These are phyloP conservation scores for Withania somnifera DNA, from an alignment of 305 asterid genomes.

Conservation along the genomic window DNA sequence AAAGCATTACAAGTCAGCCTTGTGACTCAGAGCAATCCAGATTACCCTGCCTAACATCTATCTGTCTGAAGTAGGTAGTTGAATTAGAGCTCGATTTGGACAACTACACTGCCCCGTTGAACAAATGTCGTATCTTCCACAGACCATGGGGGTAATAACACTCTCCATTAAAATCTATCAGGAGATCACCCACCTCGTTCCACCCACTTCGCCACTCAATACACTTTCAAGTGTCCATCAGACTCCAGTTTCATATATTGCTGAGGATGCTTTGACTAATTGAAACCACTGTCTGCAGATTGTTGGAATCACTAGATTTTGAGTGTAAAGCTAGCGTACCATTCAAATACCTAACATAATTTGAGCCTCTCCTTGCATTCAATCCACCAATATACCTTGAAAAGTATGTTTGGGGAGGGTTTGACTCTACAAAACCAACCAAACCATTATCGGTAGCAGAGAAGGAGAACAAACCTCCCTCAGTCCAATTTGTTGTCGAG, in stretches of 20 bases:
- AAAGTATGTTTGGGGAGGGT: slow-evolving; percentile 25
- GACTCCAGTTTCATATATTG: slow-evolving; percentile 24
- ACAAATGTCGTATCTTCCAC: slow-evolving; percentile 37
- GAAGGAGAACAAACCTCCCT: background rate
- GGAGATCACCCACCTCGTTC: slow-evolving; percentile 14
- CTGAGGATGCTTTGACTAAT: slow-evolving; percentile 12
- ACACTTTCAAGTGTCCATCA: slow-evolving; percentile 34
- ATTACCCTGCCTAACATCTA: slow-evolving; percentile 12
- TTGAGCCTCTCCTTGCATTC: slow-evolving; percentile 4
- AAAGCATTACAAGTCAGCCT: slow-evolving; percentile 15
- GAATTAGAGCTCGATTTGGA: slow-evolving; percentile 4
- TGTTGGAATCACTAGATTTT: background rate
- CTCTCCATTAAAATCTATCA: slow-evolving; percentile 7
- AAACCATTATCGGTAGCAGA: background rate
- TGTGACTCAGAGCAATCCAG: slow-evolving; percentile 24
- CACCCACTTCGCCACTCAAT: slow-evolving; percentile 19
- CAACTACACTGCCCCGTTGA: slow-evolving; percentile 30
- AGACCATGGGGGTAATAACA: slow-evolving; percentile 34
- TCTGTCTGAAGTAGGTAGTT: slow-evolving; percentile 11
- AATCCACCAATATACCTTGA: background rate
- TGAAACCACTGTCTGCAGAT: background rate
- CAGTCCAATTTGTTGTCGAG: slow-evolving; percentile 2
- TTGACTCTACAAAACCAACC: slow-evolving; percentile 9
- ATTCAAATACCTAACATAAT: slow-evolving; percentile 17
- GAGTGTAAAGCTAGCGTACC: slow-evolving; percentile 21